Evolutionary conservation across 2,329 filamentous ascomycete genomes (phyloP), one percentile per base, ranked within the genome.

Genomic region (Phialophora macrospora): DNA sequence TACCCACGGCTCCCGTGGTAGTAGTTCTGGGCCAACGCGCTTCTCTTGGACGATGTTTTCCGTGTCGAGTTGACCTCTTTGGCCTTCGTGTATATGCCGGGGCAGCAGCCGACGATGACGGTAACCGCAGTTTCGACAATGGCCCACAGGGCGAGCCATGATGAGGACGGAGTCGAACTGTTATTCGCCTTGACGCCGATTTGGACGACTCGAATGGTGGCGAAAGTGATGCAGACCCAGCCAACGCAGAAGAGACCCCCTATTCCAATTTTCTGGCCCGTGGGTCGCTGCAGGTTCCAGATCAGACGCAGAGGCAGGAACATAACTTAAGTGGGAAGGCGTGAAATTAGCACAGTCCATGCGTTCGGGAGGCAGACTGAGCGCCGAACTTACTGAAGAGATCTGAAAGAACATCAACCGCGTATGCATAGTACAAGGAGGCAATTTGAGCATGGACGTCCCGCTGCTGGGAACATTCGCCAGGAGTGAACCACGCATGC

Each of bases 401-500:
- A 38, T 60, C 57, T 9, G 57, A 60, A n/a, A 60, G 9, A 34
- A 60, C 57, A 24, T 60, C 57, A 1, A 60, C 57, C 46, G 57
- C 57, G 12, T 60, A 60, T 4, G 57, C 57, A 49, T 51, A 60
- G 28, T 60, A 60, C 17, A 60, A 17, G 8, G 57, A 60, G 17
- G 44, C 57, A 5, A 60, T 60, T 26, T 60, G 57, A 60, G 57
- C 57, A 26, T 32, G 41, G 11, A 52, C 57, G 12, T 60, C 57
- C n/a, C 57, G 17, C 30, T 26, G 14, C 30, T 34, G 12, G 20
- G 57, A 7, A 49, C 57, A 60, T 17, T 51, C n/a, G 26, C 57
- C 57, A 14, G 60, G 60, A 22, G 60, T 63, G 62, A 78, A 79
- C 74, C 73, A 79, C 9, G 72, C 76, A 64, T 74, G 74, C 72